phyloP scores from a whole-genome alignment of 768 basidiomycete species.

The Tremella yokohamensis region DNA sequence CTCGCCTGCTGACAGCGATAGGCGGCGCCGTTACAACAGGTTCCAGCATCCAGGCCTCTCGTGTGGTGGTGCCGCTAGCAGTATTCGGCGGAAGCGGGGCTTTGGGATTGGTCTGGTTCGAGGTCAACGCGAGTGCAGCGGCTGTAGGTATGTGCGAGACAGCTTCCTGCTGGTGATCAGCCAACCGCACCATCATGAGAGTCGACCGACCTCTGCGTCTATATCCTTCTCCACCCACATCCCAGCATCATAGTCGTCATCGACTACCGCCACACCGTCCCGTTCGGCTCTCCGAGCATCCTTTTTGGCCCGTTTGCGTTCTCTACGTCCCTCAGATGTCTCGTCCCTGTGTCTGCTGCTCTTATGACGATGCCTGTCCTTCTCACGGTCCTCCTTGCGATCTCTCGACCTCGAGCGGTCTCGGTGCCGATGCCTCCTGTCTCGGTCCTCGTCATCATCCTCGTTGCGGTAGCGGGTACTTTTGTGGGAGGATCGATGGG shows the following conservation, averaged over 20 bases:
- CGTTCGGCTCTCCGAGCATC: constrained; percentile 16
- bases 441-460: background rate
- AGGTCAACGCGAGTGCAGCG: constrained; percentile 66
- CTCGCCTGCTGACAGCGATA: constrained; percentile 2
- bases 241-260: constrained; percentile 70
- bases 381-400: constrained; percentile 1
- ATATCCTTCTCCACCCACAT: constrained; percentile 55
- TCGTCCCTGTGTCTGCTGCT: constrained; percentile 29
- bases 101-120: constrained; percentile 55
- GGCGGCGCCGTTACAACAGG: constrained; percentile 39
- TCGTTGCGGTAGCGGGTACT: background rate
- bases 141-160: constrained; percentile 68
- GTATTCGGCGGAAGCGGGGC: constrained; percentile 55
- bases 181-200: background rate
- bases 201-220: constrained; percentile 26
- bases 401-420: background rate
- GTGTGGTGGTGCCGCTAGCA: constrained; percentile 55
- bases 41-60: constrained; percentile 87
- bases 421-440: background rate
- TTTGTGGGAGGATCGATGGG: too few relatives aligned
- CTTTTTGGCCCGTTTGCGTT: constrained; percentile 50
- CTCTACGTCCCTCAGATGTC: constrained; percentile 30
- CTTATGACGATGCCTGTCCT: constrained; percentile 14
- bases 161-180: constrained; percentile 20
- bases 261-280: constrained; percentile 57